Evolutionary conservation across 306 rosid genomes (phyloP).

Genomic region (Rosa chinensis): DNA sequence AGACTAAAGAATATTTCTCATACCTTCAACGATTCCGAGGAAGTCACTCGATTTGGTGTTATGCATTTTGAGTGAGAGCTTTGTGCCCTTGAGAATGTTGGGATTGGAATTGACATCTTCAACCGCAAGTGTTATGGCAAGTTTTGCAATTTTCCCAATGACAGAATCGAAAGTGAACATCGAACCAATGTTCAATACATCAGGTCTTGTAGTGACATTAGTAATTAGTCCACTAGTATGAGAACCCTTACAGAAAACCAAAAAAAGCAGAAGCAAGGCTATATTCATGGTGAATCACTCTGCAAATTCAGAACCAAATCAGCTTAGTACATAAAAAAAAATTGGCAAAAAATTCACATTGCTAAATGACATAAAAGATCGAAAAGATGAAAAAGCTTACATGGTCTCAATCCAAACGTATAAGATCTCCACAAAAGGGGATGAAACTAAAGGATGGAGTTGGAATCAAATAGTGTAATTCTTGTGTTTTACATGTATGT

Average conservation of each 20-base stretch:
- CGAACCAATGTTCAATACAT: conserved; percentile 46
- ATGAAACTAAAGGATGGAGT: neutral
- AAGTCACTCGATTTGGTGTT: conserved; percentile 50
- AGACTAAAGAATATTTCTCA: neutral
- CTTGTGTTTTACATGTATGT: neutral
- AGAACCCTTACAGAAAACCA: conserved; percentile 19
- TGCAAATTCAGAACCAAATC: conserved; percentile 20
- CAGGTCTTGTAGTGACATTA: conserved; percentile 24
- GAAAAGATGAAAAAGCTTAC: neutral
- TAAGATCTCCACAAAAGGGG: neutral
- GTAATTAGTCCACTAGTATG: conserved; percentile 15
- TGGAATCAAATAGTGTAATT: neutral
- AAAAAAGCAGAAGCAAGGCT: conserved; percentile 34
- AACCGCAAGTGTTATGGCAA: conserved; percentile 49
- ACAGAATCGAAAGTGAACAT: conserved; percentile 46
- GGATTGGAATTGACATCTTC: conserved; percentile 49
- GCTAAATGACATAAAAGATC: neutral
- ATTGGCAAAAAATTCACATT: neutral
- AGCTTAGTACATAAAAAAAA: neutral
- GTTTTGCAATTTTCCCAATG: conserved; percentile 50
- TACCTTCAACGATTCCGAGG: conserved; percentile 57
- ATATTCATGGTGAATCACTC: conserved; percentile 35
- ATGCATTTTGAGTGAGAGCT: conserved; percentile 35
- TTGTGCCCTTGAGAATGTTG: conserved; percentile 41
- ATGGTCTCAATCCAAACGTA: neutral